Percentiles rank a stretch among this genome's conserved stretches.
Conservation (phyloP, 1,284 basidiomycete genomes). For the Leccinum ponderosum region DNA sequence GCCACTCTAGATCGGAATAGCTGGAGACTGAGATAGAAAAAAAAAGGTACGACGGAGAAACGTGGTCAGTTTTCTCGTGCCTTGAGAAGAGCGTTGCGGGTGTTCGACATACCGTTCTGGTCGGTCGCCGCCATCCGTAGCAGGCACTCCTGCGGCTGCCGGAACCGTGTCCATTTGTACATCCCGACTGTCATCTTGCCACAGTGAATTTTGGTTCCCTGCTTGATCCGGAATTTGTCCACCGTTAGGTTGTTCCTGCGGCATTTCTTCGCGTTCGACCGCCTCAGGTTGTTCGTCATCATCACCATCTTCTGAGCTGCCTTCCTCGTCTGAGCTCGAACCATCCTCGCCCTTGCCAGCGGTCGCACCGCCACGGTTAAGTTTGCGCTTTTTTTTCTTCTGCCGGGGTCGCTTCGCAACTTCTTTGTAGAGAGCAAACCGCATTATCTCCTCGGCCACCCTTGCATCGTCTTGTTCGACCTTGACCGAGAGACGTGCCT, state of each 20-base stretch:
- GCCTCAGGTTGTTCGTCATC: conserved; percentile 41
- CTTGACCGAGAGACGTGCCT: conserved; percentile 84
- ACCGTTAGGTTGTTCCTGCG: conserved; percentile 30
- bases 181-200: conserved; percentile 66
- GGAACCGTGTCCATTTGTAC: conserved; percentile 57
- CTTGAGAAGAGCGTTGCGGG: conserved; percentile 1
- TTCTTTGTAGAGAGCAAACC: conserved; percentile 98
- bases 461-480: conserved; percentile 88
- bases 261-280: conserved; percentile 53
- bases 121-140: conserved; percentile 43
- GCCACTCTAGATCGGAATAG: conserved; percentile 80
- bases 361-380: conserved; percentile 55
- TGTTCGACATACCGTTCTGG: conserved; percentile 54
- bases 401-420: conserved; percentile 76
- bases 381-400: conserved; percentile 78
- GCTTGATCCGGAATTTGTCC: conserved; percentile 35
- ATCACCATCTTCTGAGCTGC: conserved; percentile 43
- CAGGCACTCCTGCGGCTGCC: conserved; percentile 33
- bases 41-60: conserved; percentile 6
- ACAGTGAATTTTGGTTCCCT: conserved; percentile 49
- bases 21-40: conserved; percentile 50
- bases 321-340: conserved; percentile 43
- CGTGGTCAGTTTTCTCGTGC: background rate
- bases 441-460: conserved; percentile 92
- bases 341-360: conserved; percentile 41